Base-by-base conservation (phyloP, 495 filamentous ascomycete genomes). In the Penicillium arizonense region DNA sequence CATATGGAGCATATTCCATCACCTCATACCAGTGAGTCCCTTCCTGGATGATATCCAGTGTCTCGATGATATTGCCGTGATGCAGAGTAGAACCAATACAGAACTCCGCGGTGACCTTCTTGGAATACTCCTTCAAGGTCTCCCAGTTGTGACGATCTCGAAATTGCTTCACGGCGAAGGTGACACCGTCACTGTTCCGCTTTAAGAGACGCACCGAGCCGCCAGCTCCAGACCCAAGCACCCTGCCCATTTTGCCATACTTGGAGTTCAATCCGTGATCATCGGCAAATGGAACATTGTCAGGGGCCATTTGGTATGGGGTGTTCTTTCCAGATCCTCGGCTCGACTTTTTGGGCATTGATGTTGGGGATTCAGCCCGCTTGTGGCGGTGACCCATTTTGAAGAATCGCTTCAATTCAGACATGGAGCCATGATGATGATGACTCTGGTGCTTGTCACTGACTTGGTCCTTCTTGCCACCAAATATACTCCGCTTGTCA, bases 101-200 rank as follows among this genome's bases (percentile, higher is more conserved):
- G 69, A 97, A 99, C 68, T 99, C 94, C 2, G 94, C 94, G n/a
- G 95, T 99, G 47, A 99, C 87, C 63, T 99, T 99, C 73, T 99
- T 99, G 53, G 90, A 89, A 55, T 99, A 99, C 55, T 97, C 95
- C 55, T 87, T 88, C 71, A 94, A 84, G 4, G 87, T 89, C 68
- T 99, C 94, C 71, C 96, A 97, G 4, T 87, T 84, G 74, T 99
- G 93, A 32, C 92, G 84, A 45, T 93, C 85, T 30, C 94, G 81
- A 65, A 99, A 97, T 62, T 99, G 91, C 68, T 99, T 99, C 26
- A 97, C 95, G 2, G 94, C 94, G 72, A 99, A 97, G 3, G 94
- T 96, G 10, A 88, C 86, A 9, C 87, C 86, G 57, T 97, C 95
- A 50, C 86, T 91, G 52, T 83, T 89, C 48, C 95, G 81, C 76